phyloP scores from a whole-genome alignment of 2,329 filamentous ascomycete species.

The Mycogone perniciosa region DNA sequence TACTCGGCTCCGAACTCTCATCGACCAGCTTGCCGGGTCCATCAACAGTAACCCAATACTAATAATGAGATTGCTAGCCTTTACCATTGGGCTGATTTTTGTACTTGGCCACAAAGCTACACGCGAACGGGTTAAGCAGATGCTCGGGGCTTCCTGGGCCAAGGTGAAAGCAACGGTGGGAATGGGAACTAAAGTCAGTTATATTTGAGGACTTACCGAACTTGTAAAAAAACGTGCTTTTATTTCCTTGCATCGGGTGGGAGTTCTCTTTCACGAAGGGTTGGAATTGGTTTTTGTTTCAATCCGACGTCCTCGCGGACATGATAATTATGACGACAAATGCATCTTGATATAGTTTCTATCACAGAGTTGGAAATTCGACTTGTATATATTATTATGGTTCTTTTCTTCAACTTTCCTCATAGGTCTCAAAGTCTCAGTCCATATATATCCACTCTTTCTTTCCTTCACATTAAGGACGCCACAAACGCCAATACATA shows the following conservation, averaged over 20 bases:
- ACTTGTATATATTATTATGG: background rate
- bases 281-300: slow-evolving; percentile 4
- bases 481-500: slow-evolving; percentile 9
- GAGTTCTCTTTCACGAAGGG: slow-evolving; percentile 18
- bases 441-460: background rate
- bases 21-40: slow-evolving; percentile 45
- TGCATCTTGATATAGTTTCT: slow-evolving; percentile 1
- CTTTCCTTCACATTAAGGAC: slow-evolving; percentile 2
- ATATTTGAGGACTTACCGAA: slow-evolving; percentile 57
- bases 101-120: slow-evolving; percentile 70
- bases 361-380: background rate
- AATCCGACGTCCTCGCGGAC: slow-evolving; percentile 6
- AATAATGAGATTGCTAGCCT: slow-evolving; percentile 62
- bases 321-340: slow-evolving; percentile 13
- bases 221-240: background rate
- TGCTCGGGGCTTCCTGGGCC: slow-evolving; percentile 66
- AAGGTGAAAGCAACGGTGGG: slow-evolving; percentile 81
- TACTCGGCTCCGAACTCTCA: slow-evolving; percentile 42
- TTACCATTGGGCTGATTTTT: slow-evolving; percentile 70
- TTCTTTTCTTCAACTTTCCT: background rate
- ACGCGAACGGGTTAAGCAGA: slow-evolving; percentile 63
- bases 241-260: slow-evolving; percentile 23
- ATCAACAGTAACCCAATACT: slow-evolving; percentile 52
- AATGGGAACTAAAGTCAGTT: slow-evolving; percentile 97
- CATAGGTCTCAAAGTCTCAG: background rate